phyloP scores from a whole-genome alignment of 2,329 filamentous ascomycete species.

The Fusarium drepaniforme region DNA sequence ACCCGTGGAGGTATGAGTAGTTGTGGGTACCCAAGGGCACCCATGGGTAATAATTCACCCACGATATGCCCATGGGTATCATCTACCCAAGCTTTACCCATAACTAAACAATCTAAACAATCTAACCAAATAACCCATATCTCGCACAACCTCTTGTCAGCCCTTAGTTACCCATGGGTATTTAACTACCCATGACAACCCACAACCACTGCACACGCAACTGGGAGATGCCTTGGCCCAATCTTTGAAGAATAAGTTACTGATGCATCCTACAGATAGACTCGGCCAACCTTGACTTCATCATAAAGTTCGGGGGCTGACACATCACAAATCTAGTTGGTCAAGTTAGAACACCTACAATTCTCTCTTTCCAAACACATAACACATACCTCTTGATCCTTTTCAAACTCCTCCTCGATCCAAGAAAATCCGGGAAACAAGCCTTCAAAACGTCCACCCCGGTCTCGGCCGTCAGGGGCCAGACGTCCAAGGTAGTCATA shows the following conservation, averaged over 20 bases:
- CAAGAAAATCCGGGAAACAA: not conserved
- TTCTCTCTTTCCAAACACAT: not conserved
- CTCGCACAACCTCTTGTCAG: not conserved
- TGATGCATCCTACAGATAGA: not conserved
- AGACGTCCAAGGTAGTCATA: not conserved
- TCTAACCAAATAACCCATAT: not conserved
- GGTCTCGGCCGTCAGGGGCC: not conserved
- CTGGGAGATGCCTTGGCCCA: not conserved
- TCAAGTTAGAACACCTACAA: not conserved
- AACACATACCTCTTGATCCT: not conserved
- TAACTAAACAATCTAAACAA: not conserved
- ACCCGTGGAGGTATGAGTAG: not conserved
- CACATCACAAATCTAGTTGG: not conserved
- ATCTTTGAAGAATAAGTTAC: not conserved
- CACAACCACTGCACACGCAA: not conserved
- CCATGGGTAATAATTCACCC: not conserved
- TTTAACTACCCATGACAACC: not conserved
- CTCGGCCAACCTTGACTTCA: not conserved
- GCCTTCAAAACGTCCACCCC: not conserved
- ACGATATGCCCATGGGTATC: not conserved
- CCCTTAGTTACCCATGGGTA: not conserved
- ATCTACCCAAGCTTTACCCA: not conserved
- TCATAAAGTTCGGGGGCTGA: not conserved
- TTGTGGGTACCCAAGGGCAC: not conserved
- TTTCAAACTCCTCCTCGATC: no score